Evolutionary conservation across 345 rosid genomes (phyloP).

Genomic region (Carallia brachiata): DNA sequence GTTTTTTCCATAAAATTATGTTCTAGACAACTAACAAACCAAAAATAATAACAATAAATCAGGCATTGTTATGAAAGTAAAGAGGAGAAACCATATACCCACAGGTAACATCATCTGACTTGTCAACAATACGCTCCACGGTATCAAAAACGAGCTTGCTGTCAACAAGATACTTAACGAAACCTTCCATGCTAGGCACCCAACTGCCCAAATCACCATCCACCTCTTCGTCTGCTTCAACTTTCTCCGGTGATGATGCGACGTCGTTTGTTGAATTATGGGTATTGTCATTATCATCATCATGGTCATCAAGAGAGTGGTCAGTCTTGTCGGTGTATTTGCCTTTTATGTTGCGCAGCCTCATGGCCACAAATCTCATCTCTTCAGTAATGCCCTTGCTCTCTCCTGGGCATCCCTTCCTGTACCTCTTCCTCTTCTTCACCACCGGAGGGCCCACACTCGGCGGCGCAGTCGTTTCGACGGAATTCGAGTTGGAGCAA

Average conservation of each 20-base stretch:
- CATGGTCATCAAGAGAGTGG: conserved; percentile 9
- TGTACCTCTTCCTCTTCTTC: conserved; percentile 61
- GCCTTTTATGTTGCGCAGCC: conserved; percentile 73
- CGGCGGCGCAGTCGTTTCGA: conserved; percentile 12
- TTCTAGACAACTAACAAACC: neutral
- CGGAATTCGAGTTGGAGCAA: conserved; percentile 27
- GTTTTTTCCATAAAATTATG: neutral
- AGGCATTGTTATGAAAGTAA: neutral
- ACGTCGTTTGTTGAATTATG: conserved; percentile 9
- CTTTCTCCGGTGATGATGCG: conserved; percentile 12
- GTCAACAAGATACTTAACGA: conserved; percentile 69
- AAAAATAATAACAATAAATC: neutral
- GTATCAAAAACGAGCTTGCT: conserved; percentile 74
- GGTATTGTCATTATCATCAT: conserved; percentile 13
- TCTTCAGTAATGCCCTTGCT: conserved; percentile 78
- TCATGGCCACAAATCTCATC: conserved; percentile 95
- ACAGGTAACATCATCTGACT: conserved; percentile 81
- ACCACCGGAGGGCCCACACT: conserved; percentile 28
- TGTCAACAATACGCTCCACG: conserved; percentile 68
- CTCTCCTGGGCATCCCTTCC: conserved; percentile 85
- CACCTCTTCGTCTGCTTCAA: conserved; percentile 11
- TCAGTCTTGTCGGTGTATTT: conserved; percentile 22
- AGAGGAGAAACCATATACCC: conserved; percentile 24
- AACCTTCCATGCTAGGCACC: conserved; percentile 67
- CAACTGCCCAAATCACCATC: conserved; percentile 39